phyloP scores from a whole-genome alignment of 768 basidiomycete genomes.

The Boletus sp. region DNA sequence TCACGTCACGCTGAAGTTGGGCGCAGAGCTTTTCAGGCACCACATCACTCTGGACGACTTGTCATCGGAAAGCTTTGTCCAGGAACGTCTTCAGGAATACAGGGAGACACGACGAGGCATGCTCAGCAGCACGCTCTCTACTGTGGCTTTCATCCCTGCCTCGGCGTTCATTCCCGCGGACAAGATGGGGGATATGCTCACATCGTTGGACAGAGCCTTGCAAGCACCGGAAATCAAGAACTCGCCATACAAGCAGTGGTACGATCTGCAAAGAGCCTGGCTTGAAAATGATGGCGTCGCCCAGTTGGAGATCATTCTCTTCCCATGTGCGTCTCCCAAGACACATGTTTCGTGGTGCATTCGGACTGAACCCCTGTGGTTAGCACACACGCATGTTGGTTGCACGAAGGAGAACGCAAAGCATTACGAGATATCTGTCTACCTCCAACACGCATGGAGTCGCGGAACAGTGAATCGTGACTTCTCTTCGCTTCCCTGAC shows the following conservation, averaged over 20 bases:
- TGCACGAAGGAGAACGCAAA: slow-evolving; percentile 11
- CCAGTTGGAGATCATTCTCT: slow-evolving; percentile 17
- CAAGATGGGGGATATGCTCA: slow-evolving; percentile 6
- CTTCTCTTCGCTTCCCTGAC: neutral
- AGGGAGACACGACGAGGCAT: slow-evolving; percentile 6
- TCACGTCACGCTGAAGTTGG: slow-evolving; percentile 10
- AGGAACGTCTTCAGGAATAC: slow-evolving; percentile 10
- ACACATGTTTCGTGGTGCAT: neutral
- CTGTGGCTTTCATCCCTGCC: slow-evolving; percentile 11
- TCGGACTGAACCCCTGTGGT: neutral
- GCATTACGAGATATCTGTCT: slow-evolving; percentile 8
- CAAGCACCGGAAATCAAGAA: slow-evolving; percentile 7
- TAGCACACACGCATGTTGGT: slow-evolving; percentile 9
- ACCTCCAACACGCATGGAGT: slow-evolving; percentile 17
- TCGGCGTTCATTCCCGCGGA: slow-evolving; percentile 13
- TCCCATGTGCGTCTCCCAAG: slow-evolving; percentile 9
- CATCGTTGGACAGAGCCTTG: slow-evolving; percentile 5
- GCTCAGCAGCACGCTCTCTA: slow-evolving; percentile 16
- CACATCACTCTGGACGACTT: slow-evolving; percentile 14
- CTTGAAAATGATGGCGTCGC: slow-evolving; percentile 16
- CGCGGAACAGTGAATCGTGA: slow-evolving; percentile 7
- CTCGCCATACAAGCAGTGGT: slow-evolving; percentile 11
- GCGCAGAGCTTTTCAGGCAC: slow-evolving; percentile 11
- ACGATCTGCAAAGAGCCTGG: slow-evolving; percentile 14
- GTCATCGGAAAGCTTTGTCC: slow-evolving; percentile 6